Evolutionary conservation across 371 early-diverging fungal species (phyloP), one percentile per base, ranked within the genome.

Genomic region (Mucor piriformis): DNA sequence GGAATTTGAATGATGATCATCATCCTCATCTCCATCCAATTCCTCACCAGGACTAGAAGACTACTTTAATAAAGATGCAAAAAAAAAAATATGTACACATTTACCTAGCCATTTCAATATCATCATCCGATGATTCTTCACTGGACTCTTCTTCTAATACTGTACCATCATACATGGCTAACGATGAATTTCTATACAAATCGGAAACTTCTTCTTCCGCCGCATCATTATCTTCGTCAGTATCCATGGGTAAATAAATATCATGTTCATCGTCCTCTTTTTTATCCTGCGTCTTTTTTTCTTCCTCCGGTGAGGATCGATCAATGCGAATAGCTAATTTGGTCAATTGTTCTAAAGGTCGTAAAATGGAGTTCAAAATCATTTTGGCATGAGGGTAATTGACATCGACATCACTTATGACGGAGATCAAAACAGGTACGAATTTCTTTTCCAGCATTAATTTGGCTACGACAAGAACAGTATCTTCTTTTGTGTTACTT

Each of bases 391-490:
- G 79, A 7, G 98, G 96, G 64, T 95, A 93, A 64, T 92, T 90
- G 43, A 94, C 77, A 62, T 98, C 97, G 27, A 98, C 81, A 53
- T 94, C 93, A 49, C 86, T 86, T 15, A 95, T 70, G 3, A 90
- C 86, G 27, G 81, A 82, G 5, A 94, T 92, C 44, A 98, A 67
- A 0, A 90, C 72, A 37, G 79, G 83, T 0, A 96, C 93, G 63
- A 93, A 92, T 18, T 88, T 87, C 62, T 92, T 94, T 44, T 98
- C 98, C 15, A 98, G 66, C 91, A 97, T 92, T 42, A 91, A 73
- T 61, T 88, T 87, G 18, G 90, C 92, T 32, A 95, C 73, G 24
- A 70, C 73, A 54, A 79, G 65, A 27, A 81, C 79, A 6, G 78
- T 77, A 18, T 24, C 50, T 20, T 90, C 88, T 38, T 70, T 74